Conservation (phyloP, 2,329 filamentous ascomycete genomes). For the Fusarium keratoplasticum region DNA sequence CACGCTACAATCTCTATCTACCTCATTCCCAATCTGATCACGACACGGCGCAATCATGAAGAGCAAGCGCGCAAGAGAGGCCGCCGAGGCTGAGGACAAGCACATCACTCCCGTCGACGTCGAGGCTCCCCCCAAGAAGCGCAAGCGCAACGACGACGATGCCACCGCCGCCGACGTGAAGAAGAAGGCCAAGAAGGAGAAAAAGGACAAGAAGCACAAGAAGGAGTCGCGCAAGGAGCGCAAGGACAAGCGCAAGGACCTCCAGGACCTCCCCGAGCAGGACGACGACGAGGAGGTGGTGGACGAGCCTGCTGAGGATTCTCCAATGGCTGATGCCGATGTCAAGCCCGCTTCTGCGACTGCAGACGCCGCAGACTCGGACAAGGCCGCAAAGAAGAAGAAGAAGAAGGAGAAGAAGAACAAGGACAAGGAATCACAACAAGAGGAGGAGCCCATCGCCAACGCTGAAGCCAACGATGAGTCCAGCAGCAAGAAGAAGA, state of each 20-base stretch:
- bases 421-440: conserved; percentile 42
- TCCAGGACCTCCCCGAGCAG: conserved; percentile 52
- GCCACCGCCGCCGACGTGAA: conserved; percentile 41
- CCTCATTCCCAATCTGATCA: neutral
- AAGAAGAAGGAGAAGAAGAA: conserved; percentile 44
- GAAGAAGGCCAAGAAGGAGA: conserved; percentile 51
- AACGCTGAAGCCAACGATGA: conserved; percentile 46
- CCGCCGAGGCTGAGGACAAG: conserved; percentile 45
- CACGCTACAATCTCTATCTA: neutral
- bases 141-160: conserved; percentile 50
- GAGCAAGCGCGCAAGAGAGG: conserved; percentile 55
- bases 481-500: conserved; percentile 48
- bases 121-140: conserved; percentile 50
- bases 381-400: conserved; percentile 42
- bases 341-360: conserved; percentile 26
- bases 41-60: conserved; percentile 42
- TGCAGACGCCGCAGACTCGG: conserved; percentile 34
- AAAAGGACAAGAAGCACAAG: conserved; percentile 50
- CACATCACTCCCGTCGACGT: conserved; percentile 33
- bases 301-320: conserved; percentile 28
- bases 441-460: conserved; percentile 30
- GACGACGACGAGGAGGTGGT: conserved; percentile 41
- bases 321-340: conserved; percentile 42
- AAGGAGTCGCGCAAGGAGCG: conserved; percentile 54
- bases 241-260: conserved; percentile 55